Percentiles rank a stretch among this genome's conserved stretches.
Evolutionary conservation across 106 monocot genomes (phyloP).

Genomic region (Dendrobium chrysotoxum): DNA sequence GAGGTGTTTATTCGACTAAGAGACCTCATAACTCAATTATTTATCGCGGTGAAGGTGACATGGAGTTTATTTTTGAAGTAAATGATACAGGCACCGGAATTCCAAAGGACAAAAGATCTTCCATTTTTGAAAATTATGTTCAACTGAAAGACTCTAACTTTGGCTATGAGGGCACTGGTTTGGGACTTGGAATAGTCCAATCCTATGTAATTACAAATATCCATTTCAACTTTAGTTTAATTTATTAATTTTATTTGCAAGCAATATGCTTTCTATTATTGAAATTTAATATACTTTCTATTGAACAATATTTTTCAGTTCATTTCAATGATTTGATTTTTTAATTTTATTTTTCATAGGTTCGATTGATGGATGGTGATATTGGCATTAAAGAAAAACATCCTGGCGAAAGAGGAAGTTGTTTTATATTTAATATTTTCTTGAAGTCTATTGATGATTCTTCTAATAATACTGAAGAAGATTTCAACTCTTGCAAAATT

Average conservation of each 20-base stretch:
- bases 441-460: conserved; percentile 30
- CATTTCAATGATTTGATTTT: neutral
- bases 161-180: conserved; percentile 69
- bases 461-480: conserved; percentile 4
- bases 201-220: conserved; percentile 55
- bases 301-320: neutral
- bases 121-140: conserved; percentile 88
- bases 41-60: conserved; percentile 11
- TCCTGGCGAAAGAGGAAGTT: conserved; percentile 56
- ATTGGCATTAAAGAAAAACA: conserved; percentile 75
- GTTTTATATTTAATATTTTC: conserved; percentile 83
- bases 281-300: neutral
- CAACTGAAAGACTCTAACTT: conserved; percentile 52
- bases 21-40: conserved; percentile 1
- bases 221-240: conserved; percentile 1
- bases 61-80: conserved; percentile 79
- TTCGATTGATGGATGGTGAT: conserved; percentile 86
- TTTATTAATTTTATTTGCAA: conserved; percentile 2
- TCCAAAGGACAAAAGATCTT: conserved; percentile 68
- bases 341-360: conserved; percentile 28
- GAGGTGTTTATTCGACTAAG: neutral
- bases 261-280: neutral
- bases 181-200: conserved; percentile 95
- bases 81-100: conserved; percentile 85
- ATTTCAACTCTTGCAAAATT: conserved; percentile 1